These are phyloP conservation scores for Aphanomyces stellatus DNA, from an alignment of 352 stramenopile species.

Conservation along the genomic window DNA sequence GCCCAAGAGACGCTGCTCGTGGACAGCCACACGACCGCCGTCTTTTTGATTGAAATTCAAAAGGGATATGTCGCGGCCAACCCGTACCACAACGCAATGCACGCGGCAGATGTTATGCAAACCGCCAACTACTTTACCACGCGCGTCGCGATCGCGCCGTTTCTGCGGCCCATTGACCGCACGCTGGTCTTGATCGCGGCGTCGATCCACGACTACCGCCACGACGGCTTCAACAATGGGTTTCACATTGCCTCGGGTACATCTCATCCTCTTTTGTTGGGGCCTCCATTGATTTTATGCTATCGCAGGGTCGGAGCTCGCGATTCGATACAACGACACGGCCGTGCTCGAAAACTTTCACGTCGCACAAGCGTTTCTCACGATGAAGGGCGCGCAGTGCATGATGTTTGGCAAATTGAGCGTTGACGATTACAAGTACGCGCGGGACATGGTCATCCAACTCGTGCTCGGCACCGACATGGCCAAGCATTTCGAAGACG, in stretches of 20 bases:
- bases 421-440: slow-evolving; percentile 59
- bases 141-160: slow-evolving; percentile 58
- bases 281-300: neutral
- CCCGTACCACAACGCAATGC: slow-evolving; percentile 85
- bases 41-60: slow-evolving; percentile 78
- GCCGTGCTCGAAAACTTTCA: slow-evolving; percentile 85
- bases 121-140: slow-evolving; percentile 81
- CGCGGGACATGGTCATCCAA: slow-evolving; percentile 83
- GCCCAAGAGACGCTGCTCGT: slow-evolving; percentile 52
- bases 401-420: slow-evolving; percentile 75
- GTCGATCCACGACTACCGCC: slow-evolving; percentile 84
- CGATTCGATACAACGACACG: slow-evolving; percentile 84
- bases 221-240: slow-evolving; percentile 86
- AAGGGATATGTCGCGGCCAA: slow-evolving; percentile 71
- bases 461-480: slow-evolving; percentile 89
- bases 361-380: slow-evolving; percentile 78
- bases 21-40: slow-evolving; percentile 48
- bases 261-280: too few species aligned
- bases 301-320: slow-evolving; percentile 55
- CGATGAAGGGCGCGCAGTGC: slow-evolving; percentile 84
- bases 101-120: slow-evolving; percentile 86
- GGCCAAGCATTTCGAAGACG: slow-evolving; percentile 84
- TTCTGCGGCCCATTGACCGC: slow-evolving; percentile 66
- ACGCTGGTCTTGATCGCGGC: slow-evolving; percentile 66
- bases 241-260: slow-evolving; percentile 75